Conservation (phyloP, 352 stramenopile genomes). For the Blastocystis sp. region DNA sequence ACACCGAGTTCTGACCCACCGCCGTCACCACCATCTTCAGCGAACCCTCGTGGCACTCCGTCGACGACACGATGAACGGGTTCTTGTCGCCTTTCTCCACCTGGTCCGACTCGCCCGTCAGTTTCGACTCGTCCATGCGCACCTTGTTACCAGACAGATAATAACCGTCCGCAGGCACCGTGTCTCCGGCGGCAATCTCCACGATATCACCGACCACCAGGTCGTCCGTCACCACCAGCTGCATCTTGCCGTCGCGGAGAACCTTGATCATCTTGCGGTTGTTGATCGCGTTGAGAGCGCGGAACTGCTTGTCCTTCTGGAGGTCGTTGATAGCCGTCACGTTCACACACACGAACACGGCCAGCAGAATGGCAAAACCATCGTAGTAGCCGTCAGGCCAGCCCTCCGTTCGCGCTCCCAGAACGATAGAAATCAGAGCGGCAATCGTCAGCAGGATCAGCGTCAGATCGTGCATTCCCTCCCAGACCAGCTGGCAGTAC, state of each 20-base stretch:
- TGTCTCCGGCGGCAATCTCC: conserved; percentile 67
- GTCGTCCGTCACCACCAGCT: conserved; percentile 60
- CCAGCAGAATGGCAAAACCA: conserved; percentile 73
- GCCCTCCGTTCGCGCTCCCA: conserved; percentile 64
- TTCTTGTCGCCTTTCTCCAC: conserved; percentile 64
- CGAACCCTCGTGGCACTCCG: conserved; percentile 76
- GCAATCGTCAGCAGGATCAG: conserved; percentile 73
- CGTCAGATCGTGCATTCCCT: conserved; percentile 76
- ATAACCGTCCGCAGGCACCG: conserved; percentile 74
- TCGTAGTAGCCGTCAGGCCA: conserved; percentile 72
- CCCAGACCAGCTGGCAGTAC: conserved; percentile 69
- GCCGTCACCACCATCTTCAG: conserved; percentile 77
- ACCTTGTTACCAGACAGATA: conserved; percentile 72
- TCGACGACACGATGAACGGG: conserved; percentile 71
- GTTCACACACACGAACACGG: conserved; percentile 72
- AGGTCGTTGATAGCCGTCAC: conserved; percentile 77
- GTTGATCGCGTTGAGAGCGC: conserved; percentile 69
- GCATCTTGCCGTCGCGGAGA: neutral
- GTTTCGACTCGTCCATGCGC: conserved; percentile 73
- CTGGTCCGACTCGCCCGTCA: conserved; percentile 78
- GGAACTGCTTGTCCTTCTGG: conserved; percentile 76
- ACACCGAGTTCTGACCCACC: conserved; percentile 75
- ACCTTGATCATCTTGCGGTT: conserved; percentile 62
- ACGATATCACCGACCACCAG: conserved; percentile 77
- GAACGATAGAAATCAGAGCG: conserved; percentile 69